A percentile compares a stretch with the other conserved stretches of the same genome.
These are phyloP conservation scores for Vaccinium darrowii DNA, from an alignment of 148 eudicot species.

Conservation along the genomic window DNA sequence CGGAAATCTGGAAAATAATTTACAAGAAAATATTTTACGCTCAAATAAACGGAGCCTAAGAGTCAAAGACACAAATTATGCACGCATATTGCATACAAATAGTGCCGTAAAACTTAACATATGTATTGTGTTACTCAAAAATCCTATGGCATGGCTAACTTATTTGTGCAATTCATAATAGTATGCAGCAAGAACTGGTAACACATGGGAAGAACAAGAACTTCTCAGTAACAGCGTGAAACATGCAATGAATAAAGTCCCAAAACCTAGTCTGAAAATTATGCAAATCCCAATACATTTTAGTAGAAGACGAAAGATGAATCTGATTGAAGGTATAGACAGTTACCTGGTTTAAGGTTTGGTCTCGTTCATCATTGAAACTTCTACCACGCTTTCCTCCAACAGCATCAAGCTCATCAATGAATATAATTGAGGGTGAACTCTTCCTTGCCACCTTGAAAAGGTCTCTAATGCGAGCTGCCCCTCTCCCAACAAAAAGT, in stretches of 20 bases:
- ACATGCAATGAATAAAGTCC: not conserved
- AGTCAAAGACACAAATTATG: not conserved
- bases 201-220: not conserved
- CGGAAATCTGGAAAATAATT: no score
- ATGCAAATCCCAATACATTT: not conserved
- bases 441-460: conserved; percentile 79
- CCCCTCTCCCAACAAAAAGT: conserved; percentile 96
- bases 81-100: not conserved
- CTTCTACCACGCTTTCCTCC: conserved; percentile 98
- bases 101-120: not conserved
- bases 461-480: conserved; percentile 97
- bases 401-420: conserved; percentile 97
- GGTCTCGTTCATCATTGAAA: conserved; percentile 97
- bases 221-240: not conserved
- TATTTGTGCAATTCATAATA: not conserved
- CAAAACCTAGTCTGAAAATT: not conserved
- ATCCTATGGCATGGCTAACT: not conserved
- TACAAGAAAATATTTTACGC: no score
- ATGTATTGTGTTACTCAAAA: not conserved
- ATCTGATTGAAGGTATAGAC: not conserved
- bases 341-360: conserved; percentile 89
- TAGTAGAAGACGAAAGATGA: not conserved
- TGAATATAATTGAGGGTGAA: conserved; percentile 89
- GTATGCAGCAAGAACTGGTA: not conserved
- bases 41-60: no score